These are phyloP conservation scores for Trichosporon faecale DNA, from an alignment of 1,284 basidiomycete species.

Conservation along the genomic window DNA sequence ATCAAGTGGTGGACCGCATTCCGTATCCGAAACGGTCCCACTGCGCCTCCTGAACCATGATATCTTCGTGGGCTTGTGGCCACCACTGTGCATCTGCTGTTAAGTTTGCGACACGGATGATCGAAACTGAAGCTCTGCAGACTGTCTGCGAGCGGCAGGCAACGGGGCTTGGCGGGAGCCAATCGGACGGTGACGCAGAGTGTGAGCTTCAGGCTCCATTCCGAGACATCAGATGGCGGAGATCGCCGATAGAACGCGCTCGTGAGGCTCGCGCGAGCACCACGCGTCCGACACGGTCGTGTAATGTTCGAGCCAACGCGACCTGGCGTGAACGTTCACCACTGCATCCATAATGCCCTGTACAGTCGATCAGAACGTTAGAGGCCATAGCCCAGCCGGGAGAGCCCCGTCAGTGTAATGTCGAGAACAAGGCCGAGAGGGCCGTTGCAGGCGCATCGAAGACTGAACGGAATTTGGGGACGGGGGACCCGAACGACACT, in stretches of 20 bases:
- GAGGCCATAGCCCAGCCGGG: too few species aligned
- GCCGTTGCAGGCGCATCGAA: too few species aligned
- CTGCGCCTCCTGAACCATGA: background rate
- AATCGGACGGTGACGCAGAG: background rate
- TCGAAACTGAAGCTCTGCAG: background rate
- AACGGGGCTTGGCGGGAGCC: background rate
- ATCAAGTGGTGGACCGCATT: background rate
- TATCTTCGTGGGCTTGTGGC: background rate
- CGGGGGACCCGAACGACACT: too few species aligned
- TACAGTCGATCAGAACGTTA: too few species aligned
- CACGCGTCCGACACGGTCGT: background rate
- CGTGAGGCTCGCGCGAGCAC: background rate
- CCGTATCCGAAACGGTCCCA: background rate
- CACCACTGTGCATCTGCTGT: background rate
- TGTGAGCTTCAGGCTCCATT: background rate
- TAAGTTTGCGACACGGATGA: background rate
- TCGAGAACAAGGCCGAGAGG: too few species aligned
- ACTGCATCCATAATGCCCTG: too few species aligned
- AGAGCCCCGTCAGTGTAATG: too few species aligned
- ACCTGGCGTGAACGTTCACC: too few species aligned
- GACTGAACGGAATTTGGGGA: too few species aligned
- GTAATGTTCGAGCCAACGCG: too few species aligned
- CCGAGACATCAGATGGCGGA: background rate
- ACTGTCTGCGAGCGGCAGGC: too few species aligned
- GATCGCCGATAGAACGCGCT: background rate